Base-by-base conservation (phyloP, 2,329 filamentous ascomycete species). In the Truncatella angustata region DNA sequence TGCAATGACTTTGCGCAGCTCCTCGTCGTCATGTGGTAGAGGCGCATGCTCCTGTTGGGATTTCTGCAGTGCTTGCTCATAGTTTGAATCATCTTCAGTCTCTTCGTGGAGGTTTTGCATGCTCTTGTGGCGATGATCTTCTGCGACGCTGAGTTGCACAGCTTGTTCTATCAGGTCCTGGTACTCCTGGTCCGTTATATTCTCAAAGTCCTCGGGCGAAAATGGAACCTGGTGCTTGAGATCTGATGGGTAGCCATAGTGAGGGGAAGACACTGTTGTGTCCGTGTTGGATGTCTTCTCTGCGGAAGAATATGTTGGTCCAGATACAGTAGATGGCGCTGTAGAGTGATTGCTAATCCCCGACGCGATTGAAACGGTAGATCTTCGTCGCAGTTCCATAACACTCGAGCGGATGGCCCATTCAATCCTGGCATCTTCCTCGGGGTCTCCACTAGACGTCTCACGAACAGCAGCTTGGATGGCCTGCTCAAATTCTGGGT, bases 401-500 rank as follows among this genome's bases (percentile, higher is more conserved):
- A 94, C 76, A 56, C 87, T 90, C 4, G 87, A 84, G 12, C 88
- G 78, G 47, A 95, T 87, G 1, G 89, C 89, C 18, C 82, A 77
- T 63, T 91, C 90, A 44, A 95, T 78, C 53, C 81, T 75, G 20
- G 77, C 78, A 61, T 94, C 90, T 66, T 94, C 87, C 18, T 82
- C 77, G 0, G 76, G 64, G 56, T 93, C 78, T 10, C 90, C 89
- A 1, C 73, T 77, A 0, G 88, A 91, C 0, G 88, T 91, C 63
- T 87, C 80, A 6, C 74, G 72, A 1, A 94, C 86, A 1, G 87
- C 88, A 10, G 76, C 75, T 49, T 78, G 79, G 53, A 94, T 93
- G 1, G 89, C 89, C 37, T 79, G 74, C 64, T 93, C 88, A 37
- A 91, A 79, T 52, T 88, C 86, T 6, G 35, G 28, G 2, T 77